phyloP scores from a whole-genome alignment of 1,139 yeast species.

The Nakaseomyces delphensis region DNA sequence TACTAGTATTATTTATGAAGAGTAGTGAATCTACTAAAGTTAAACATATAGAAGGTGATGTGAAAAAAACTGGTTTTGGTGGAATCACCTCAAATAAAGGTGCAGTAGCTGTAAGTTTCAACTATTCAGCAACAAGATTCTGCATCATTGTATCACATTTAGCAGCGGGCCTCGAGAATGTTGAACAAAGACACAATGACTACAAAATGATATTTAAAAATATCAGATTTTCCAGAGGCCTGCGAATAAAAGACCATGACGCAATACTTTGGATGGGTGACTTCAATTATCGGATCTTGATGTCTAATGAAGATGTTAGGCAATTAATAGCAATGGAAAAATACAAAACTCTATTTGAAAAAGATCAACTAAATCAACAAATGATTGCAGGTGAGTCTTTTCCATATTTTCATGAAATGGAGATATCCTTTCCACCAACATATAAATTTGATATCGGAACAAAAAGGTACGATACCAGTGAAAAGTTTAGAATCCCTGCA shows the following conservation, averaged over 20 bases:
- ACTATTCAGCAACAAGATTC: constrained; percentile 66
- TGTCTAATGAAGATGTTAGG: constrained; percentile 72
- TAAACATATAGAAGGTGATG: constrained; percentile 68
- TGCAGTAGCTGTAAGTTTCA: constrained; percentile 77
- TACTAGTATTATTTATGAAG: constrained; percentile 62
- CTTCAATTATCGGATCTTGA: constrained; percentile 73
- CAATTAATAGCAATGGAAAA: constrained; percentile 42
- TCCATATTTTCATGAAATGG: constrained; percentile 75
- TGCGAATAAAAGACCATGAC: constrained; percentile 70
- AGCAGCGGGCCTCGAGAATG: constrained; percentile 85
- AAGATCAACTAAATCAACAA: constrained; percentile 77
- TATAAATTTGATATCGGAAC: constrained; percentile 92
- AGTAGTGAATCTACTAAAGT: constrained; percentile 54
- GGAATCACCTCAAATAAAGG: constrained; percentile 92
- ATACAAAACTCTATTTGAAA: constrained; percentile 45
- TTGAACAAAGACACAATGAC: constrained; percentile 81
- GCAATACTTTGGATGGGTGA: constrained; percentile 92
- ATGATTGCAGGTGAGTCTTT: constrained; percentile 82
- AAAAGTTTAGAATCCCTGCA: constrained; percentile 86
- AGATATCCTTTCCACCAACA: constrained; percentile 75
- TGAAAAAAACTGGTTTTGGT: constrained; percentile 82
- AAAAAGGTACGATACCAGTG: constrained; percentile 74
- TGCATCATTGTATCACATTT: constrained; percentile 86
- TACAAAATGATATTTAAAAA: constrained; percentile 75
- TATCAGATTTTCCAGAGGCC: constrained; percentile 63